A percentile compares a stretch with the other conserved stretches of the same genome.
phyloP scores from a whole-genome alignment of 306 rosid species.

The Fragaria iinumae region DNA sequence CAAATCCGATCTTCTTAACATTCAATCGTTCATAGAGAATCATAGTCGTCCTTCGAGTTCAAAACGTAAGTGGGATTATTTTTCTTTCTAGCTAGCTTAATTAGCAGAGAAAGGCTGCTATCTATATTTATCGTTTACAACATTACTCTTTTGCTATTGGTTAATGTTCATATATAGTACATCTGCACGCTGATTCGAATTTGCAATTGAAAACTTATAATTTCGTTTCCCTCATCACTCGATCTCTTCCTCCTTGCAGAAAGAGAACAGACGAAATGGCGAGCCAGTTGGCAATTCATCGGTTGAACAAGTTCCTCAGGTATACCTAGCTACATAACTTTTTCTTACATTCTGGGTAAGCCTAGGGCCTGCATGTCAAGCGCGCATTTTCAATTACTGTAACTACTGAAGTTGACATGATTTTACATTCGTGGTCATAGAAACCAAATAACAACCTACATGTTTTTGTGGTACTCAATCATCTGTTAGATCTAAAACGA shows the following conservation, averaged over 20 bases:
- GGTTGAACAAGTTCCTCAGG: slow-evolving; percentile 49
- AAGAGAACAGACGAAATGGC: slow-evolving; percentile 37
- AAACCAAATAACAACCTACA: not conserved
- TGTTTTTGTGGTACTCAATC: not conserved
- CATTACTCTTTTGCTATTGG: not conserved
- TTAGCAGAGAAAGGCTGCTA: not conserved
- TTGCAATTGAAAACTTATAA: not conserved
- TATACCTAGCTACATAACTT: not conserved
- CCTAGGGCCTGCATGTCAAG: not conserved
- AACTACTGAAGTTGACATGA: not conserved
- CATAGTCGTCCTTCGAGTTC: not conserved
- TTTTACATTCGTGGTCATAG: not conserved
- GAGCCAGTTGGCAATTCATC: slow-evolving; percentile 37
- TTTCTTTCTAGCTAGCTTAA: not conserved
- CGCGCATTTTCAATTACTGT: not conserved
- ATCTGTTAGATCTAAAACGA: not conserved
- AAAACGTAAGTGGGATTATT: not conserved
- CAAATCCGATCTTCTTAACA: not conserved
- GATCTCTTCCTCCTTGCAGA: slow-evolving; percentile 15
- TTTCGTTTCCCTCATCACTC: not conserved
- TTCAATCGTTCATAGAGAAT: not conserved
- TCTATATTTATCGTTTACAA: not conserved
- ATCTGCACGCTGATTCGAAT: not conserved
- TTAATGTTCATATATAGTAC: not conserved
- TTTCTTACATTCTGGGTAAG: not conserved